phyloP scores from a whole-genome alignment of 2,329 filamentous ascomycete species.

The Aspergillus proliferans region DNA sequence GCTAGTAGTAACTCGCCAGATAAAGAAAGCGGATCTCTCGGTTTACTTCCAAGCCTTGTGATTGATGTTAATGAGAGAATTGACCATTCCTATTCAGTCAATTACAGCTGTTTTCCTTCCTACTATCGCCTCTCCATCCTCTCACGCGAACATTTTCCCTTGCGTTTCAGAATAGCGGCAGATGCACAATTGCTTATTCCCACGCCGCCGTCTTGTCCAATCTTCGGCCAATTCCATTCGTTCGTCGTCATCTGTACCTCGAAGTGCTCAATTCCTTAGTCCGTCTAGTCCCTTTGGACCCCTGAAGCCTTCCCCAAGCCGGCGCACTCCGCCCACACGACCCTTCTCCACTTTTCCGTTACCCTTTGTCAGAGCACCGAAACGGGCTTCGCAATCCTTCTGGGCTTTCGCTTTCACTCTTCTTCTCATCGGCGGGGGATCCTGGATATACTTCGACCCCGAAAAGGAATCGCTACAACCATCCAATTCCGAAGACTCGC shows the following conservation, averaged over 20 bases:
- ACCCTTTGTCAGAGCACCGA: constrained; percentile 19
- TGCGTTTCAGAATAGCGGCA: constrained; percentile 11
- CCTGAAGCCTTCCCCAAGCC: constrained; percentile 4
- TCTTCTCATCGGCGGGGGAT: constrained; percentile 28
- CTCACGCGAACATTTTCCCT: not conserved
- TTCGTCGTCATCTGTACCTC: constrained; percentile 11
- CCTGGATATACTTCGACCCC: constrained; percentile 25
- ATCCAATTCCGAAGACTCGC: constrained; percentile 5
- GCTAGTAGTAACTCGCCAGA: not conserved
- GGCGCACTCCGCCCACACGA: constrained; percentile 18
- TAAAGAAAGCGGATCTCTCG: too few species aligned
- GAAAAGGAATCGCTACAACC: constrained; percentile 3
- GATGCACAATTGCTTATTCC: constrained; percentile 28
- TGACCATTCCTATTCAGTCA: too few species aligned
- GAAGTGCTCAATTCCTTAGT: not conserved
- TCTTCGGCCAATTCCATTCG: constrained; percentile 25
- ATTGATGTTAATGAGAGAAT: too few species aligned
- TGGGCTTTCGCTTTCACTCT: constrained; percentile 33
- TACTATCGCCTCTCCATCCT: not conserved
- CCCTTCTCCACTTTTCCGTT: constrained; percentile 21
- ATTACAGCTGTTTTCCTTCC: not conserved
- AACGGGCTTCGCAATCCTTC: constrained; percentile 28
- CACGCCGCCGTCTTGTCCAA: constrained; percentile 25
- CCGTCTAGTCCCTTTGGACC: not conserved
- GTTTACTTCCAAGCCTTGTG: not conserved